Percentiles rank a stretch among this genome's conserved stretches.
These are phyloP conservation scores for Crucihimalaya himalaica DNA, from an alignment of 345 rosid species.

Conservation along the genomic window DNA sequence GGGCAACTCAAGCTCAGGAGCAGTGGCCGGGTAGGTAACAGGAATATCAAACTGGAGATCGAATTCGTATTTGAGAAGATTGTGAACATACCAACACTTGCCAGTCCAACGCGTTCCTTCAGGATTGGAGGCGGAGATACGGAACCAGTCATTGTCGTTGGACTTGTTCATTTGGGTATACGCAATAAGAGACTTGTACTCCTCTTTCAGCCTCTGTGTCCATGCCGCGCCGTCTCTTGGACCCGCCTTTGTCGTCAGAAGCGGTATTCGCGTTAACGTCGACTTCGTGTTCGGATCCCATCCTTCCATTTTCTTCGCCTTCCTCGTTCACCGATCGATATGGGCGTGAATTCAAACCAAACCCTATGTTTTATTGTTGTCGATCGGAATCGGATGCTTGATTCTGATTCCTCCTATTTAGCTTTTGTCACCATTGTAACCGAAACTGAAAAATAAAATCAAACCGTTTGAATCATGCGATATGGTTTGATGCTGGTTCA, in stretches of 20 bases:
- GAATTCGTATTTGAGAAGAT: conserved; percentile 93
- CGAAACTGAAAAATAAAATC: too few species aligned
- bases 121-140: conserved; percentile 86
- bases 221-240: conserved; percentile 89
- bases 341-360: too few species aligned
- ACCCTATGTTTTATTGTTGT: background rate
- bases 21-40: conserved; percentile 85
- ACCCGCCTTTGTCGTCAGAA: conserved; percentile 78
- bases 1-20: conserved; percentile 93
- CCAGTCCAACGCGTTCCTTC: conserved; percentile 97
- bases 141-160: conserved; percentile 98
- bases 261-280: conserved; percentile 83
- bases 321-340: background rate
- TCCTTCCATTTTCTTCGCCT: conserved; percentile 61
- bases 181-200: conserved; percentile 89
- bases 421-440: background rate
- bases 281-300: conserved; percentile 98
- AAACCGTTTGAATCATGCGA: too few species aligned
- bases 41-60: conserved; percentile 97
- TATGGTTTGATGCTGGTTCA: too few species aligned
- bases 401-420: background rate
- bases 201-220: conserved; percentile 94
- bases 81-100: conserved; percentile 98
- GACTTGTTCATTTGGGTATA: conserved; percentile 99
- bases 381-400: conserved; percentile 17